Percentiles rank a stretch among this genome's conserved stretches.
These are phyloP conservation scores for Xylaria sp. DNA, from an alignment of 2,329 filamentous ascomycete species.

Conservation along the genomic window DNA sequence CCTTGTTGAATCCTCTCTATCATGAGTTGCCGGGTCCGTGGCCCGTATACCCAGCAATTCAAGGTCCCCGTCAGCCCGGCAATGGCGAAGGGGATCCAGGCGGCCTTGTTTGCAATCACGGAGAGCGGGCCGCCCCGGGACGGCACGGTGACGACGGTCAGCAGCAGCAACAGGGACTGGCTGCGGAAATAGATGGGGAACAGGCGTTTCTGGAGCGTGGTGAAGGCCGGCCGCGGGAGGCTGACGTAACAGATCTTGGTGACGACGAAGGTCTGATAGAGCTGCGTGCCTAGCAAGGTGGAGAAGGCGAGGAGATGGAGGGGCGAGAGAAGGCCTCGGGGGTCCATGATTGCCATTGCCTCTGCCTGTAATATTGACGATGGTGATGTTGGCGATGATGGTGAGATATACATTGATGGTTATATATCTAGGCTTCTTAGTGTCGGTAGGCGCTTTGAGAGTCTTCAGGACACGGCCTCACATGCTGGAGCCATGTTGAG, in stretches of 20 bases:
- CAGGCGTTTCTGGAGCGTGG: slow-evolving; percentile 54
- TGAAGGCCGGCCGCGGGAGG: slow-evolving; percentile 53
- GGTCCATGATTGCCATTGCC: slow-evolving; percentile 19
- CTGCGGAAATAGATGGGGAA: slow-evolving; percentile 56
- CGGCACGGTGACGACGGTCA: slow-evolving; percentile 52
- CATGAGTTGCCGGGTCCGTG: slow-evolving; percentile 51
- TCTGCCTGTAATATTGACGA: slow-evolving; percentile 23
- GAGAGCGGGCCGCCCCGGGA: slow-evolving; percentile 48
- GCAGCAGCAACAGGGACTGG: slow-evolving; percentile 52
- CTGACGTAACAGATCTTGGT: slow-evolving; percentile 52
- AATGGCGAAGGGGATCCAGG: slow-evolving; percentile 52
- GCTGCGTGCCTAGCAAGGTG: slow-evolving; percentile 53
- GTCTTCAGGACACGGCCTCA: neutral
- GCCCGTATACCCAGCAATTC: slow-evolving; percentile 54
- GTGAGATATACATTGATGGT: slow-evolving; percentile 17
- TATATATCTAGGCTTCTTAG: neutral
- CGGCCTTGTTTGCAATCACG: slow-evolving; percentile 45
- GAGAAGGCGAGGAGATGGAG: slow-evolving; percentile 55
- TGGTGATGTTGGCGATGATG: slow-evolving; percentile 10
- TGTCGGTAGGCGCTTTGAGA: neutral
- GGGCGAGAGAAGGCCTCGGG: slow-evolving; percentile 46
- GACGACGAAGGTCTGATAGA: slow-evolving; percentile 55
- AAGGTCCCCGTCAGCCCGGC: slow-evolving; percentile 48
- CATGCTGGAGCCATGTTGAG: neutral
- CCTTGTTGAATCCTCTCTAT: slow-evolving; percentile 50